Evolutionary conservation across 371 early-diverging fungal species (phyloP).

Genomic region (Funneliformis caledonium): DNA sequence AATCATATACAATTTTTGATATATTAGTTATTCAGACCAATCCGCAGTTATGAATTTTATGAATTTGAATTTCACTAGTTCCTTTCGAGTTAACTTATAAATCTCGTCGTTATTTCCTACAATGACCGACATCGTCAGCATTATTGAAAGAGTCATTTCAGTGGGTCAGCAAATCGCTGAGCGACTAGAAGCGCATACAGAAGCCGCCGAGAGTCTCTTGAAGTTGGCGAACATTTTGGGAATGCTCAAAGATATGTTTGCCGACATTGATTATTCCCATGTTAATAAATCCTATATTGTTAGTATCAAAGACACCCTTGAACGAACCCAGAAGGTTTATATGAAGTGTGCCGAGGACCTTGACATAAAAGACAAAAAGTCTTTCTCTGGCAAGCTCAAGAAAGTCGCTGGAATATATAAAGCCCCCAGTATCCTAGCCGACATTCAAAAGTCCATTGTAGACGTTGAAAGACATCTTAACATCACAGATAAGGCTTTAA

Average conservation of each 20-base stretch:
- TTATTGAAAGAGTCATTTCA: constrained; percentile 7
- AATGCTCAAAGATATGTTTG: neutral
- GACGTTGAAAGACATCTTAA: neutral
- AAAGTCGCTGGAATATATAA: constrained; percentile 9
- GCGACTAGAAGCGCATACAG: neutral
- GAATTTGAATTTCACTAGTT: no score
- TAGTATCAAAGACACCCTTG: constrained; percentile 10
- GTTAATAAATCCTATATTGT: constrained; percentile 8
- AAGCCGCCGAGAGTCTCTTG: neutral
- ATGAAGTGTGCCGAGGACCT: neutral
- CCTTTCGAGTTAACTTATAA: no score
- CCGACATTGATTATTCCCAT: neutral
- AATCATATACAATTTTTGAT: no score
- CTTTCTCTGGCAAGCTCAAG: neutral
- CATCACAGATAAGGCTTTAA: neutral
- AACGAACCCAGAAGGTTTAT: neutral
- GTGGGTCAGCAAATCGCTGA: neutral
- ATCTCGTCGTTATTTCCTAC: neutral
- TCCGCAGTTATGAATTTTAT: no score
- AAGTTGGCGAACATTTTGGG: neutral
- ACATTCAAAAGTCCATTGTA: neutral
- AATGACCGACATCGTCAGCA: neutral
- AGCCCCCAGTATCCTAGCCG: neutral
- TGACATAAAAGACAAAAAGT: neutral
- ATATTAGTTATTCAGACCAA: no score